Evolutionary conservation across 202 grass and related monocot species (phyloP).

Genomic region (Dendrocalamus latiflorus): DNA sequence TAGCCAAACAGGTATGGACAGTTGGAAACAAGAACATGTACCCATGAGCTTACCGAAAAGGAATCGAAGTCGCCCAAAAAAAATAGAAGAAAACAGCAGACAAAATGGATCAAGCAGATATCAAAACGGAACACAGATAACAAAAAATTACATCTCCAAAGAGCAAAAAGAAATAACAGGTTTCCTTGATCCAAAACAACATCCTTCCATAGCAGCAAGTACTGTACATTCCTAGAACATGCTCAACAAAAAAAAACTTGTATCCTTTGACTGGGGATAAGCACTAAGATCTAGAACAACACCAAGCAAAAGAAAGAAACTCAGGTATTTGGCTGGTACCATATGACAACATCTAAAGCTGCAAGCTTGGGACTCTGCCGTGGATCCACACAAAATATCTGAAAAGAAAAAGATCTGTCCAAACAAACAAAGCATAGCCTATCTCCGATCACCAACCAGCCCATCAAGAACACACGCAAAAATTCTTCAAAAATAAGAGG

Average conservation of each 20-base stretch:
- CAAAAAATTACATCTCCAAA: background rate
- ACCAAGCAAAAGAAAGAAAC: background rate
- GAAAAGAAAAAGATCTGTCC: too few relatives aligned
- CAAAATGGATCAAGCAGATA: constrained; percentile 14
- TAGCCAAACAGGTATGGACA: too few relatives aligned
- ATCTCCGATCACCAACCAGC: too few relatives aligned
- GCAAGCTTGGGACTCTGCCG: background rate
- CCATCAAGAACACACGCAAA: too few relatives aligned
- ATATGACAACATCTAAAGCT: background rate
- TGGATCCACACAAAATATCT: constrained; percentile 12
- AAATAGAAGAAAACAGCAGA: background rate
- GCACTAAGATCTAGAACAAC: constrained; percentile 5
- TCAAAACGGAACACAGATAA: background rate
- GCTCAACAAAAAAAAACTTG: background rate
- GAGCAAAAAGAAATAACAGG: background rate
- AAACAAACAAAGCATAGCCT: too few relatives aligned
- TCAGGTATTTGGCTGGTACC: background rate
- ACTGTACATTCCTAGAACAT: background rate
- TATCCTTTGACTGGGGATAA: background rate
- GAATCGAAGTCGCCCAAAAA: constrained; percentile 15
- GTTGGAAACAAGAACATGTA: constrained; percentile 46
- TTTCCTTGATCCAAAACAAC: background rate
- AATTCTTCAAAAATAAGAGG: too few relatives aligned
- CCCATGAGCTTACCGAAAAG: constrained; percentile 13
- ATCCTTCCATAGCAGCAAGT: background rate